Evolutionary conservation across 345 rosid species (phyloP), one percentile per base, ranked within the genome.

Genomic region (Populus pruinosa): DNA sequence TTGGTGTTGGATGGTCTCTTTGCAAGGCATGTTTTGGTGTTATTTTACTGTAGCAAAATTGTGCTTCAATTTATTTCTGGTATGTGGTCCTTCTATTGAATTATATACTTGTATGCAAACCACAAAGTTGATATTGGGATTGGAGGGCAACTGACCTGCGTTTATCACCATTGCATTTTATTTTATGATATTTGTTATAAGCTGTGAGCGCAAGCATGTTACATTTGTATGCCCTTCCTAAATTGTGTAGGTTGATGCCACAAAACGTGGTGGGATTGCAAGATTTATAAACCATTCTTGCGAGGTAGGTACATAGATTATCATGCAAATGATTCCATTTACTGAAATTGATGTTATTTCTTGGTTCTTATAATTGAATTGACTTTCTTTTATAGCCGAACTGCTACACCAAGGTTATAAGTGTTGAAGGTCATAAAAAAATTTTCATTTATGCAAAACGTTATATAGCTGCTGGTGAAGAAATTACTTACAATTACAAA

Each of bases 221-320:
- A 39, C 25, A 63, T 65, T 41, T 78, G 56, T 49, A 66, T 73
- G 62, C 72, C 80, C 59, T 53, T 11, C 69, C 63, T 27, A 73
- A 78, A 39, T 73, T 69, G 25, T 81, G 68, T 79, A 96, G 99
- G 88, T 96, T 82, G 99, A 96, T 87, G 99, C 99, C 71, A 96
- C 98, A 76, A 96, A 94, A 86, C 92, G 97, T 83, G 99, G 99
- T 71, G 99, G 99, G 73, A 86, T 94, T 87, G 99, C 98, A 31
- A 90, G 98, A 87, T 96, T 96, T 87, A 92, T 96, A 86, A 96
- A 96, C 79, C 99, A 94, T 90, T 96, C 98, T 66, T 96, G 99
- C 69, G 94, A 96, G 94, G 99, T 92, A 90, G 64, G 69, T 86
- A 8, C 69, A 67, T 73, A 31, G 35, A 59, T 63, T 71, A 67